phyloP scores from a whole-genome alignment of 2,329 filamentous ascomycete genomes.

The Tolypocladium tropicale region DNA sequence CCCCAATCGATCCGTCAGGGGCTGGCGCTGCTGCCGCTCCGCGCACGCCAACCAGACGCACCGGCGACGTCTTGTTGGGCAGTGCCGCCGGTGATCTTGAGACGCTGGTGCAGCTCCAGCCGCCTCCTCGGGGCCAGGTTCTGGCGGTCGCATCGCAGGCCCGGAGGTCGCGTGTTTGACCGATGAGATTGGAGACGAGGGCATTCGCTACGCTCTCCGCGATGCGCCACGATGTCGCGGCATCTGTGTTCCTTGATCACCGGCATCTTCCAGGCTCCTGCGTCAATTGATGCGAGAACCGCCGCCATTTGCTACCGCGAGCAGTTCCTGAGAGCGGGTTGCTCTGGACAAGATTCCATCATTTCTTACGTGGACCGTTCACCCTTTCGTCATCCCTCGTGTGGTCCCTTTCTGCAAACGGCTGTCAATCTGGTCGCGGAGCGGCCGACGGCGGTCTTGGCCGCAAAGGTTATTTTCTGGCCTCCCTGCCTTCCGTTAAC shows the following conservation, averaged over 20 bases:
- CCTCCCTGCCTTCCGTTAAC: not conserved
- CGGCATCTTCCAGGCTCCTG: not conserved
- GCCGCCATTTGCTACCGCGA: not conserved
- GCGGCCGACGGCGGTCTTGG: not conserved
- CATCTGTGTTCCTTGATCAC: not conserved
- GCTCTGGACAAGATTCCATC: not conserved
- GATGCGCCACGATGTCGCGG: not conserved
- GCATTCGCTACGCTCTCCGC: not conserved
- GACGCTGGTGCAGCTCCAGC: not conserved
- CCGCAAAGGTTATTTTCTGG: not conserved
- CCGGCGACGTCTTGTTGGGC: not conserved
- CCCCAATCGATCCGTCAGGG: not conserved
- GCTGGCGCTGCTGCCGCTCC: not conserved
- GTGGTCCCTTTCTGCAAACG: not conserved
- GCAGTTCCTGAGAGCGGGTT: not conserved
- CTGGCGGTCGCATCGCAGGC: not conserved
- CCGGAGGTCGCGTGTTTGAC: not conserved
- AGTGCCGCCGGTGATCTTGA: not conserved
- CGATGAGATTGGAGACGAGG: no score
- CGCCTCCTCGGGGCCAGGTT: not conserved
- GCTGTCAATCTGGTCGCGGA: not conserved
- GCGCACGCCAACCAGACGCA: not conserved
- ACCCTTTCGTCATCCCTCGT: not conserved
- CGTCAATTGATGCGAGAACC: not conserved
- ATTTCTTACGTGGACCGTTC: not conserved